Evolutionary conservation across 176 grass and related monocot species (phyloP), one percentile per base, ranked within the genome.

Genomic region (Paspalum vaginatum): DNA sequence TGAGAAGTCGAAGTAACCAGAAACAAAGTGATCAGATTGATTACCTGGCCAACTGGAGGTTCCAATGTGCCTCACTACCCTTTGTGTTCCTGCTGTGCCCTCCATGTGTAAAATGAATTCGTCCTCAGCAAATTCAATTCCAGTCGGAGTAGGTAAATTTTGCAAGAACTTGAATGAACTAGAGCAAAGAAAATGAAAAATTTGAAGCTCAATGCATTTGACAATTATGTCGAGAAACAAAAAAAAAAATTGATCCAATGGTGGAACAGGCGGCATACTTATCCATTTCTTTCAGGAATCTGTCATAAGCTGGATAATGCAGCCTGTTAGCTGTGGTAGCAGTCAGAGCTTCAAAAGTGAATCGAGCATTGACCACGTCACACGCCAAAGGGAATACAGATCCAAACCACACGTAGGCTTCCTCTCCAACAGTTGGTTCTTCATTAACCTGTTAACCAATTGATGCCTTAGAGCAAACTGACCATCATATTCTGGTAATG

Each of bases 241-340:
- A 61, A 2, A 75, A 2, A 75, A 18, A 53, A 63, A 41, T 39
- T 15, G 43, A 48, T 16, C 11, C 25, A 38, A 78, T 67, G 7
- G 6, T 53, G 43, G 7, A 74, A 81, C 44, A 26, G 27, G 22
- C 26, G 2, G 22, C 87, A 15, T 83, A 98, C 95, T 98, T 94
- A 63, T 92, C 86, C 87, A 98, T 94, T 91, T 98, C 83, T 82
- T 94, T 98, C 65, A 98, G 86, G 70, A 94, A 94, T 85, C 61
- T 89, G 64, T 94, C 95, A 75, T 98, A 98, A 84, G 92, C 95
- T 70, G 95, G 95, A 65, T 92, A 94, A 77, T 98, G 90, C 25
- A 98, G 92, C 78, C 81, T 91, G 27, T 72, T 91, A 74, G 86
- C 86, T 18, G 92, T 98, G 18, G 83, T 75, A 27, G 84, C 78